Conservation (phyloP, 1,284 basidiomycete species). For the Flammula alnicola region DNA sequence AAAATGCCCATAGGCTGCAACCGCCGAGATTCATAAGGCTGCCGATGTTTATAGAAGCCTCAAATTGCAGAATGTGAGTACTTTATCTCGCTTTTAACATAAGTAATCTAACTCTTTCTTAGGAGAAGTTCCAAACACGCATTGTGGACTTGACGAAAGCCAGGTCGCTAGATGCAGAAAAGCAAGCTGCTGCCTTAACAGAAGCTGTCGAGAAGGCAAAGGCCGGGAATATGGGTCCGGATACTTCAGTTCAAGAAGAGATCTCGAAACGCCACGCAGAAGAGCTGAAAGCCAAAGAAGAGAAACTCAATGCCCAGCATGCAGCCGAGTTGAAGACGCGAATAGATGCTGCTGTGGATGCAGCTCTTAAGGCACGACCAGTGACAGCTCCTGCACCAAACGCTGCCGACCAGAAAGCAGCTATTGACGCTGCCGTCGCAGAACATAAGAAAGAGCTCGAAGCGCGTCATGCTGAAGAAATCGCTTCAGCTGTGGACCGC, state of each 20-base stretch:
- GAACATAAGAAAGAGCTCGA: slow-evolving; percentile 51
- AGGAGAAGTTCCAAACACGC: slow-evolving; percentile 39
- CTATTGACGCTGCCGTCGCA: slow-evolving; percentile 54
- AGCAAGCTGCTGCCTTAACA: slow-evolving; percentile 51
- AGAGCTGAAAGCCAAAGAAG: slow-evolving; percentile 60
- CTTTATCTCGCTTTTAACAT: not conserved
- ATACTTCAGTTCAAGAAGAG: slow-evolving; percentile 41
- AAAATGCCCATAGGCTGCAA: slow-evolving; percentile 41
- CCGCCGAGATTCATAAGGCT: slow-evolving; percentile 51
- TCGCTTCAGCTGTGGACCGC: slow-evolving; percentile 65
- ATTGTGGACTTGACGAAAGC: slow-evolving; percentile 34
- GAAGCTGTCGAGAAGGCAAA: slow-evolving; percentile 61
- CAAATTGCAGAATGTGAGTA: slow-evolving; percentile 39
- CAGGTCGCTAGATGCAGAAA: slow-evolving; percentile 42
- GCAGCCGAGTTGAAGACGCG: slow-evolving; percentile 54
- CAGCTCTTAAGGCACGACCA: slow-evolving; percentile 41
- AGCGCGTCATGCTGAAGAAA: slow-evolving; percentile 55
- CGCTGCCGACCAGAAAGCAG: slow-evolving; percentile 44
- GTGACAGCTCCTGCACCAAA: slow-evolving; percentile 29
- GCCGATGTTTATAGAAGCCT: slow-evolving; percentile 49
- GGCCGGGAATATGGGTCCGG: slow-evolving; percentile 35
- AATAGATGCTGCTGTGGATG: slow-evolving; percentile 45
- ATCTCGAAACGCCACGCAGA: slow-evolving; percentile 56
- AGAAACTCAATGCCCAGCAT: slow-evolving; percentile 55
- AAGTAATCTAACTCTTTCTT: slow-evolving; percentile 1